Base-by-base conservation (phyloP, 805 yeast species). In the Saturnispora quitensis region DNA sequence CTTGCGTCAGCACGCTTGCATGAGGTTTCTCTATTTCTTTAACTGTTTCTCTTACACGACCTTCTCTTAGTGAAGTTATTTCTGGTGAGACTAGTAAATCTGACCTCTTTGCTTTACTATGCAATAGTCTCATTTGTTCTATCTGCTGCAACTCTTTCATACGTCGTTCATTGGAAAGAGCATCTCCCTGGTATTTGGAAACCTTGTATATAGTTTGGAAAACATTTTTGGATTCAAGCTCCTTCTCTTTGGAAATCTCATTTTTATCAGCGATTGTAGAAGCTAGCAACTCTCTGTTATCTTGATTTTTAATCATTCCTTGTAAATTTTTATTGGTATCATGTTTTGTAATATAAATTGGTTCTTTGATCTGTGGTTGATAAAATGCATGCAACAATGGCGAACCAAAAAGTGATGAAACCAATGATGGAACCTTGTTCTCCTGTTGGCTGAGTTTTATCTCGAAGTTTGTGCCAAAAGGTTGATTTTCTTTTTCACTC, bases 1-100 rank as follows among this genome's bases (percentile, higher is more conserved):
- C 42, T 20, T 38, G 42, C 1, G 42, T 38, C 24, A 38, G 25
- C 15, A 38, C 42, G 17, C 25, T 38, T 38, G 35, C n/a, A 3
- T 28, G 38, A 7, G 43, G 42, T 22, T 48, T 48, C 36, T 48
- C 50, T 12, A 62, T 61, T 33, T 59, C 63, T 28, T 58, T 60
- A 15, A 61, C 65, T 2, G 63, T 59, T 28, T 57, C 56, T 43
- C 61, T 62, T 15, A 62, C 65, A 28, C 65, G 53, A 8, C 65
- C 65, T 13, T 53, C 35, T 13, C 62, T 62, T 12, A 62, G 47
- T 38, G 56, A 46, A 3, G 58, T 42, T 43, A 53, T 58, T 43
- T 58, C 43, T 9, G 63, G 60, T 6, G 61, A 55, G 25, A 60
- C 42, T 6, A 51, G 52, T 18, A 55, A 36, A 5, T 58, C 45